These are phyloP conservation scores for Penicillium sp. DNA, from an alignment of 2,329 filamentous ascomycete genomes.

Conservation along the genomic window DNA sequence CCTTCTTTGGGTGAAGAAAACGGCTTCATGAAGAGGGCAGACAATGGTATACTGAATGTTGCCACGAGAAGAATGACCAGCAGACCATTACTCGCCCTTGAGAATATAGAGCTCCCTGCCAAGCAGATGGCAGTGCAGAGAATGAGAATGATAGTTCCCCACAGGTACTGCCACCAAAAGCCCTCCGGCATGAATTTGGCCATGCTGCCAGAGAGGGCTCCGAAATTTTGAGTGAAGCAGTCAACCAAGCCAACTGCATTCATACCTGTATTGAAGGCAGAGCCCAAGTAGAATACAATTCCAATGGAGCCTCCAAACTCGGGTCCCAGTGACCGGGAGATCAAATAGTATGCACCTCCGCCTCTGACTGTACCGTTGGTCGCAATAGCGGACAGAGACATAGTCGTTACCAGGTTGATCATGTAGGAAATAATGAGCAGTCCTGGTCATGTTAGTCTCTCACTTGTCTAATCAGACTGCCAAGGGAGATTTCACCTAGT, in stretches of 20 bases:
- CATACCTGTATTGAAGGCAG: slow-evolving; percentile 78
- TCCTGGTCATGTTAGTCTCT: slow-evolving; percentile 37
- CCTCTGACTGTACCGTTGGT: slow-evolving; percentile 86
- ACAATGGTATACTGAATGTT: slow-evolving; percentile 76
- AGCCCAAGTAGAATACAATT: slow-evolving; percentile 85
- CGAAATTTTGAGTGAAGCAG: slow-evolving; percentile 73
- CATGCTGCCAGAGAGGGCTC: slow-evolving; percentile 53
- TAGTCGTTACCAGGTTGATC: slow-evolving; percentile 76
- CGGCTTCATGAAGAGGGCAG: slow-evolving; percentile 63
- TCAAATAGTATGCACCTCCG: slow-evolving; percentile 83
- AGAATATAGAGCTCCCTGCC: slow-evolving; percentile 73
- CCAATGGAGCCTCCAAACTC: slow-evolving; percentile 89
- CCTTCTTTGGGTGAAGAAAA: slow-evolving; percentile 60
- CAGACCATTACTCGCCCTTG: slow-evolving; percentile 72
- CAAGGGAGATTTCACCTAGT: slow-evolving; percentile 53
- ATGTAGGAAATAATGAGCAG: slow-evolving; percentile 71
- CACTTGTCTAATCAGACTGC: background rate
- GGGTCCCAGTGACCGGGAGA: slow-evolving; percentile 77
- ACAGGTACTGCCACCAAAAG: slow-evolving; percentile 72
- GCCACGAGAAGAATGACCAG: slow-evolving; percentile 66
- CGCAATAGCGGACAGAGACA: slow-evolving; percentile 83
- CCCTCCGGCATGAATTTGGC: slow-evolving; percentile 61
- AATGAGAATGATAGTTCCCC: slow-evolving; percentile 66
- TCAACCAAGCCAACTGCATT: slow-evolving; percentile 83
- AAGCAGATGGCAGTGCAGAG: slow-evolving; percentile 71